Percentiles rank a stretch among this genome's conserved stretches.
These are phyloP conservation scores for Cryptosporidium andersoni DNA, from an alignment of 169 alveolate genomes.

Conservation along the genomic window DNA sequence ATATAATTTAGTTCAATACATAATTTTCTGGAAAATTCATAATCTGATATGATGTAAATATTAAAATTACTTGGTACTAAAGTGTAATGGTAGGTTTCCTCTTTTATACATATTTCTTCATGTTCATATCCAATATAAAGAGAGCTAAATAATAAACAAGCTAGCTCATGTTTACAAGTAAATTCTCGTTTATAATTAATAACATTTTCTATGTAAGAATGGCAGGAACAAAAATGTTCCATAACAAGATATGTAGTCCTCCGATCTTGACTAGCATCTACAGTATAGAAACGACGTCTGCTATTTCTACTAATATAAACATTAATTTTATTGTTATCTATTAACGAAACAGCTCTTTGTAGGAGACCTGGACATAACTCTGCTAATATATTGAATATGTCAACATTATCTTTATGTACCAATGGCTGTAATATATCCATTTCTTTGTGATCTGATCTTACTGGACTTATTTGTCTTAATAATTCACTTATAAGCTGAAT, in stretches of 20 bases:
- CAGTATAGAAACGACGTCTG: constrained; percentile 22
- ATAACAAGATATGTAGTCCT: constrained; percentile 38
- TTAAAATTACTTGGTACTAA: constrained; percentile 6
- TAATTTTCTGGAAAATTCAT: constrained; percentile 22
- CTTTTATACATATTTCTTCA: not conserved
- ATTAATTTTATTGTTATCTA: constrained; percentile 25
- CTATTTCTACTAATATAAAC: constrained; percentile 19
- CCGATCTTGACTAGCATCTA: constrained; percentile 24
- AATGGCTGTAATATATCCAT: too few species aligned
- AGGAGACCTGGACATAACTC: constrained; percentile 56
- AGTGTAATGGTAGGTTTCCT: not conserved
- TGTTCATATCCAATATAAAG: constrained; percentile 18
- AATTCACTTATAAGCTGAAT: too few species aligned
- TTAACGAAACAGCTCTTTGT: constrained; percentile 28
- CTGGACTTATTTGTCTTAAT: too few species aligned
- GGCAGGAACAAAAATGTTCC: constrained; percentile 59
- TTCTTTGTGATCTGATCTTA: too few species aligned
- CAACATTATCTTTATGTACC: not conserved
- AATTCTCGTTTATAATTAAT: constrained; percentile 36
- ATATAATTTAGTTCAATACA: constrained; percentile 6
- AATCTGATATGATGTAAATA: not conserved
- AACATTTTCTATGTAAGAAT: constrained; percentile 46
- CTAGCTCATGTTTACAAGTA: constrained; percentile 68
- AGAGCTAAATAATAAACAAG: constrained; percentile 28
- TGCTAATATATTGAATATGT: constrained; percentile 16